Evolutionary conservation across 192 early-diverging fungal genomes (phyloP).

Genomic region (Funneliformis geosporum): DNA sequence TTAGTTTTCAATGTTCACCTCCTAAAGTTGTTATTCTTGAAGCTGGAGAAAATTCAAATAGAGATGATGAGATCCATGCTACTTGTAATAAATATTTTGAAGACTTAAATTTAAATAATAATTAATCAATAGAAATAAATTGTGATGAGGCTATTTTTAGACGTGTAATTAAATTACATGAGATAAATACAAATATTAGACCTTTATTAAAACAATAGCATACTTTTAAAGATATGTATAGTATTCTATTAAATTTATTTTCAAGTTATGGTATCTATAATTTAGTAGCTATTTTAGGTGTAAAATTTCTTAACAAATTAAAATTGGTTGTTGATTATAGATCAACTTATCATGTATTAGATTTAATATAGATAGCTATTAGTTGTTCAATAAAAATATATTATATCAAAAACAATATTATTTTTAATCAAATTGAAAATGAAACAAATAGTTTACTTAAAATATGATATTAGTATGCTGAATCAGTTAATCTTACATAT

Average conservation of each 20-base stretch:
- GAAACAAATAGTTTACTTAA: too few species aligned
- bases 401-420: too few species aligned
- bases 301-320: slow-evolving; percentile 11
- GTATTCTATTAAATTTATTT: not conserved
- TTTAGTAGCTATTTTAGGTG: not conserved
- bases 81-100: not conserved
- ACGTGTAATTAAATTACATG: too few species aligned
- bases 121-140: not conserved
- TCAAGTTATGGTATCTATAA: slow-evolving; percentile 15
- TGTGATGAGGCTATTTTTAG: not conserved
- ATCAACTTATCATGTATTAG: not conserved
- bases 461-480: not conserved
- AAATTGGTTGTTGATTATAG: not conserved
- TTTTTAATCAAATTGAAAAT: too few species aligned
- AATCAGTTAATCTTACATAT: too few species aligned
- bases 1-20: not conserved
- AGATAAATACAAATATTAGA: not conserved
- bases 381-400: too few species aligned
- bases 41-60: not conserved
- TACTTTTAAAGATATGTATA: not conserved
- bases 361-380: too few species aligned
- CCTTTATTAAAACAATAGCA: not conserved
- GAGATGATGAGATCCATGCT: not conserved
- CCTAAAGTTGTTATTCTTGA: slow-evolving; percentile 15
- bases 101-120: not conserved